Conservation (phyloP, 2,329 filamentous ascomycete genomes). For the Colletotrichum eleusines region DNA sequence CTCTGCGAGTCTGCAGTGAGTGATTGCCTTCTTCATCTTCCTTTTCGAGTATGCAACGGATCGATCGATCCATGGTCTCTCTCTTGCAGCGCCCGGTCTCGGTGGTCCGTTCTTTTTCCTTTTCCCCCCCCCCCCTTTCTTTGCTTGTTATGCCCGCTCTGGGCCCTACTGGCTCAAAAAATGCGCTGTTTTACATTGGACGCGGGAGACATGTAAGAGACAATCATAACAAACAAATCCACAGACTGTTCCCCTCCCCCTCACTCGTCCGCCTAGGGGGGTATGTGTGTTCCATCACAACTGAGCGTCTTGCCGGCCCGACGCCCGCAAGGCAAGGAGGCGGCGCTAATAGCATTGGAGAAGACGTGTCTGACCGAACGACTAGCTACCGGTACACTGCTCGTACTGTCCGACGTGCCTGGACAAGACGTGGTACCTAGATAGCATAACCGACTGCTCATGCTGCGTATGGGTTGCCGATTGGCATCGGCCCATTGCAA, state of each 20-base stretch:
- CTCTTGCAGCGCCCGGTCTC: conserved; percentile 24
- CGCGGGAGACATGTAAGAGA: conserved; percentile 26
- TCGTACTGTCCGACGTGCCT: too few relatives aligned
- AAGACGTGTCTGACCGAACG: not conserved
- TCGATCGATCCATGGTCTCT: conserved; percentile 32
- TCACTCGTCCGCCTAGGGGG: not conserved
- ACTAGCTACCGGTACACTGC: too few relatives aligned
- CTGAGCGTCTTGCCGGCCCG: not conserved
- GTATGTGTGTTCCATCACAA: not conserved
- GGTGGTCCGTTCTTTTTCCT: conserved; percentile 28
- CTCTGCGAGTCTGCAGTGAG: too few relatives aligned
- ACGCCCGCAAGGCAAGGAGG: too few relatives aligned
- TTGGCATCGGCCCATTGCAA: not conserved
- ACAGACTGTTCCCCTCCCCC: conserved; percentile 2
- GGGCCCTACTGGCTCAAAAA: conserved; percentile 11
- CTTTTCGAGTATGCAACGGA: conserved; percentile 15
- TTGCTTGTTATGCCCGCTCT: conserved; percentile 24
- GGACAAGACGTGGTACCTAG: too few relatives aligned
- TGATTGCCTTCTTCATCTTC: conserved; percentile 4
- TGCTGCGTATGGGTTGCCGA: not conserved
- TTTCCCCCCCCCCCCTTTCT: too few relatives aligned
- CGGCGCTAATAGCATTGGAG: conserved; percentile 9
- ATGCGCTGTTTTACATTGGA: conserved; percentile 23
- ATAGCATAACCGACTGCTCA: too few relatives aligned
- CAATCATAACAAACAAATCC: conserved; percentile 29